Conservation (phyloP, 2,329 filamentous ascomycete genomes). For the Aspergillus sp. region DNA sequence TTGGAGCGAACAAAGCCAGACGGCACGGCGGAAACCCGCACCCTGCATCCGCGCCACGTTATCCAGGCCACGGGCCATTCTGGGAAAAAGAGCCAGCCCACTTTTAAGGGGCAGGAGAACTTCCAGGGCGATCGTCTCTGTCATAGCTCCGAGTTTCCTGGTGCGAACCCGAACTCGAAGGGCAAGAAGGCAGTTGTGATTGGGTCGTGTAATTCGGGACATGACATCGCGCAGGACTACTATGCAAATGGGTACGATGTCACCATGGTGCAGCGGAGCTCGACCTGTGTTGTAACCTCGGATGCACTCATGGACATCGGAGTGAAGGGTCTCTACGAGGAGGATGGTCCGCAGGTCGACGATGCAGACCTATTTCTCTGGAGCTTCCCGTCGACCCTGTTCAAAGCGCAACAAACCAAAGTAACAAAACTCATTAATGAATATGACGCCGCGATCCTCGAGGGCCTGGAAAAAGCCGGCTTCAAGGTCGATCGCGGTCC, state of each 20-base stretch:
- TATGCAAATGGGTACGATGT: conserved; percentile 58
- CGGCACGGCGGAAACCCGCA: conserved; percentile 41
- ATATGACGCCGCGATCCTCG: conserved; percentile 29
- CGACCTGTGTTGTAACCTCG: conserved; percentile 56
- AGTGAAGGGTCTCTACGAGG: conserved; percentile 45
- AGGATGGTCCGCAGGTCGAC: conserved; percentile 50
- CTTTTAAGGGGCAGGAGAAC: conserved; percentile 41
- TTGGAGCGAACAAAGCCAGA: conserved; percentile 38
- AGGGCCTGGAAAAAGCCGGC: conserved; percentile 47
- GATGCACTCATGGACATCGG: conserved; percentile 45
- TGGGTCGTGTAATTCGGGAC: conserved; percentile 60
- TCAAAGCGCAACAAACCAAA: conserved; percentile 51
- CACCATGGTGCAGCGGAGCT: conserved; percentile 61
- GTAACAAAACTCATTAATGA: conserved; percentile 32
- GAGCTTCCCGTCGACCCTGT: conserved; percentile 50
- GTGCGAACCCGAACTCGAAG: conserved; percentile 40
- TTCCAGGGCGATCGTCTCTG: conserved; percentile 54
- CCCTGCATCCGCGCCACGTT: conserved; percentile 54
- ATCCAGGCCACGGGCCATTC: conserved; percentile 62
- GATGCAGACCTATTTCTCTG: conserved; percentile 58
- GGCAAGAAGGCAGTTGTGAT: conserved; percentile 58
- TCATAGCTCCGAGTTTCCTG: conserved; percentile 55
- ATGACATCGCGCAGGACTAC: conserved; percentile 62
- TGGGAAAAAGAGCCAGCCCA: conserved; percentile 51
- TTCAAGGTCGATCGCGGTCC: conserved; percentile 55